phyloP scores from a whole-genome alignment of 2,329 filamentous ascomycete genomes.

The Akanthomyces dipterigenus region DNA sequence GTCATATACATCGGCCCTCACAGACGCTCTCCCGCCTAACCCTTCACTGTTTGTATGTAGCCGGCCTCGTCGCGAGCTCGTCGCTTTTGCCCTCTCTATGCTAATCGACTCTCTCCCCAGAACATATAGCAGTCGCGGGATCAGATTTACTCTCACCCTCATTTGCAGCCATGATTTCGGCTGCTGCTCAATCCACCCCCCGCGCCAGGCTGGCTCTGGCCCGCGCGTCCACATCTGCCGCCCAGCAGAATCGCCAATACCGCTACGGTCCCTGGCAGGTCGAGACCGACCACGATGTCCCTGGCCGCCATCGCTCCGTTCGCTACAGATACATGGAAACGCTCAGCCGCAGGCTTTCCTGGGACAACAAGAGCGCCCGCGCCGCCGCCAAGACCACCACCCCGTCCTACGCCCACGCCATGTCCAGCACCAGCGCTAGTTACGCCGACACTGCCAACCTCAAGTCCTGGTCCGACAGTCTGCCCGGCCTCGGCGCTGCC shows the following conservation, averaged over 20 bases:
- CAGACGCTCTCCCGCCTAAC: not conserved
- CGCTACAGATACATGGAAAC: slow-evolving; percentile 41
- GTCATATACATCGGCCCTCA: not conserved
- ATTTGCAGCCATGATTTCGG: not conserved
- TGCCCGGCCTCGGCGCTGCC: slow-evolving; percentile 30
- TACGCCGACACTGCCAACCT: slow-evolving; percentile 30
- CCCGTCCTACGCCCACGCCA: slow-evolving; percentile 16
- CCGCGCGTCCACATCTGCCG: slow-evolving; percentile 6
- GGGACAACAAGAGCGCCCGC: slow-evolving; percentile 33
- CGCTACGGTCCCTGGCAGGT: slow-evolving; percentile 9
- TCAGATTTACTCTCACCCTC: not conserved
- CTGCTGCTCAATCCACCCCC: slow-evolving; percentile 9
- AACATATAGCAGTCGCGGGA: slow-evolving; percentile 5
- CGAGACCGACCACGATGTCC: slow-evolving; percentile 35
- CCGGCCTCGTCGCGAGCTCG: too few relatives aligned
- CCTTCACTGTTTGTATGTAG: slow-evolving; percentile 1
- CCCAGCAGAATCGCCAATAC: slow-evolving; percentile 8
- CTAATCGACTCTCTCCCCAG: not conserved
- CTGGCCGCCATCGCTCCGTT: slow-evolving; percentile 35
- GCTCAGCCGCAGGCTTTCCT: slow-evolving; percentile 37
- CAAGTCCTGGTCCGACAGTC: slow-evolving; percentile 31
- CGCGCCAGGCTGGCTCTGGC: slow-evolving; percentile 12
- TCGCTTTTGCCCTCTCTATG: not conserved
- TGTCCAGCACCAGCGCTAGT: slow-evolving; percentile 28
- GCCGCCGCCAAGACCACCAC: slow-evolving; percentile 19